Percentiles rank a stretch among this genome's conserved stretches.
Evolutionary conservation across 2,329 filamentous ascomycete species (phyloP).

Genomic region (Apiospora phragmitis): DNA sequence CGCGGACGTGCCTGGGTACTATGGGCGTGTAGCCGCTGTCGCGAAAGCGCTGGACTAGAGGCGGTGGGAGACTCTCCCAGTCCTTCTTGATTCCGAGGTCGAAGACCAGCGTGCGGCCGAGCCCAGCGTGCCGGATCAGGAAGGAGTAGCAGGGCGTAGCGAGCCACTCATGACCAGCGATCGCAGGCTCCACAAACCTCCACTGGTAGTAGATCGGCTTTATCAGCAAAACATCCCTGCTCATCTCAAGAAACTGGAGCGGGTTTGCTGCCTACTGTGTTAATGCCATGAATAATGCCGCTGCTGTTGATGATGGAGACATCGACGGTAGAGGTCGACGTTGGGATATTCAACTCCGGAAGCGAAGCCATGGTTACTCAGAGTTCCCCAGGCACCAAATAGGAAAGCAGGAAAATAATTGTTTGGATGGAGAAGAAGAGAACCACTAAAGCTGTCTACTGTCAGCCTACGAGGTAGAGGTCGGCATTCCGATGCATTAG

Average conservation of each 20-base stretch:
- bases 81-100: constrained; percentile 18
- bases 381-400: not conserved
- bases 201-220: not conserved
- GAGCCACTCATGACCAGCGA: constrained; percentile 31
- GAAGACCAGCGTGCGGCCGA: constrained; percentile 23
- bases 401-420: not conserved
- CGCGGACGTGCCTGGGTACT: constrained; percentile 22
- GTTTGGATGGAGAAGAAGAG: not conserved
- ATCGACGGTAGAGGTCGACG: constrained; percentile 30
- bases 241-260: not conserved
- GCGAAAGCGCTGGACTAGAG: constrained; percentile 11
- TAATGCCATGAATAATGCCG: constrained; percentile 23
- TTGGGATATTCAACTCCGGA: constrained; percentile 33
- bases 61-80: constrained; percentile 14
- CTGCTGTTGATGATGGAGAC: constrained; percentile 35
- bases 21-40: constrained; percentile 9
- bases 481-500: not conserved
- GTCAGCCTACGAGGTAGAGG: not conserved
- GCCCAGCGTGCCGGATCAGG: constrained; percentile 22
- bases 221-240: not conserved
- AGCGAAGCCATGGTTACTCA: constrained; percentile 4
- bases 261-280: not conserved
- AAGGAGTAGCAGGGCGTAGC: constrained; percentile 25
- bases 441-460: not conserved
- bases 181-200: constrained; percentile 28